Conservation (phyloP, 2,329 filamentous ascomycete genomes). For the Pleurostoma richardsiae region DNA sequence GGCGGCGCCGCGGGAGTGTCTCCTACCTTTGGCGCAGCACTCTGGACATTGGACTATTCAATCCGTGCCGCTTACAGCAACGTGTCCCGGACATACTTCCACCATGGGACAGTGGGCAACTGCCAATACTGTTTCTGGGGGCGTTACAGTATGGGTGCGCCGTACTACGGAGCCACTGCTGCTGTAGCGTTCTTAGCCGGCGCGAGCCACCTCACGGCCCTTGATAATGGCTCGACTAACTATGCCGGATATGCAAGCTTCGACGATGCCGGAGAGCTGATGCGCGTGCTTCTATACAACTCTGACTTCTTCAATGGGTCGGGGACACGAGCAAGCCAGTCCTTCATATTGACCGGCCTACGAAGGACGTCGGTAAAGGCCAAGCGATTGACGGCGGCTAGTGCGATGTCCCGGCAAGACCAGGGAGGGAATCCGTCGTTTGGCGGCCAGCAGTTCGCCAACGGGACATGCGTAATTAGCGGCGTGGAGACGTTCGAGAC, state of each 20-base stretch:
- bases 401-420: slow-evolving; percentile 36
- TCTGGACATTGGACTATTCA: slow-evolving; percentile 46
- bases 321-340: slow-evolving; percentile 26
- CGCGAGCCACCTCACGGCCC: slow-evolving; percentile 33
- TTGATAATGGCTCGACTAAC: slow-evolving; percentile 34
- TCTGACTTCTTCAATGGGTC: slow-evolving; percentile 34
- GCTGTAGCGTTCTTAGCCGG: slow-evolving; percentile 38
- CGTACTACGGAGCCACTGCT: slow-evolving; percentile 46
- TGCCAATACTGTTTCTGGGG: slow-evolving; percentile 46
- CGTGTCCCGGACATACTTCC: slow-evolving; percentile 40
- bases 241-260: slow-evolving; percentile 43
- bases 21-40: slow-evolving; percentile 40
- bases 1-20: slow-evolving; percentile 31
- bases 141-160: slow-evolving; percentile 40
- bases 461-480: slow-evolving; percentile 36
- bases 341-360: slow-evolving; percentile 36
- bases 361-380: slow-evolving; percentile 26
- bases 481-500: slow-evolving; percentile 34
- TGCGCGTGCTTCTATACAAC: slow-evolving; percentile 37
- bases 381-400: slow-evolving; percentile 38
- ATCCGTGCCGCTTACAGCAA: slow-evolving; percentile 26
- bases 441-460: slow-evolving; percentile 38
- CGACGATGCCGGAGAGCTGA: slow-evolving; percentile 25
- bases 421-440: slow-evolving; percentile 33
- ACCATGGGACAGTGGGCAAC: slow-evolving; percentile 46